Base-by-base conservation (phyloP, 495 filamentous ascomycete genomes). In the Xylaria cubensis region DNA sequence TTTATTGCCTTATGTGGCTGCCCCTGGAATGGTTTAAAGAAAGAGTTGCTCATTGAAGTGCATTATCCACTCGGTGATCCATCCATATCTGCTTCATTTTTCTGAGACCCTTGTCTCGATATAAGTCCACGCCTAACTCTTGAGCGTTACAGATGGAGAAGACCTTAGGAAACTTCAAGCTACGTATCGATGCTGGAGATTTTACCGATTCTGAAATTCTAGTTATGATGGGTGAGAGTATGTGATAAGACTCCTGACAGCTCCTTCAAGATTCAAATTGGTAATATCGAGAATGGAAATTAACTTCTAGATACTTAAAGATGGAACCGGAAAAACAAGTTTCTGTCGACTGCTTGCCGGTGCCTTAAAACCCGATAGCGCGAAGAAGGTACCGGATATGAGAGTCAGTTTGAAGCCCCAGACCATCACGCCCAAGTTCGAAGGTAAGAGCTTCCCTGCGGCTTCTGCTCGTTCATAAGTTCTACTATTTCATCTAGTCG, bases 391-490 rank as follows among this genome's bases (percentile, higher is more conserved):
- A 3, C 96, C 96, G 15, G 90, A 91, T 72, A 96, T 99, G 94
- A 94, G 92, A 86, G 96, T 99, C 78, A 94, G 91, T 86, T 95
- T 98, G 96, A 98, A 99, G 89, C 96, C 97, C 29, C 96, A 99
- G 85, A 99, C 97, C 82, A 98, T 99, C 76, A 99, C 94, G 3
- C 95, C 96, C 75, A 98, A 97, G 84, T 99, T 98, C 82, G 89
- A 92, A 74, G 70, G 70, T 72, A 4, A 58, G 69, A 64, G 4
- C 58, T 64, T 29, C 10, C 51, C n/a, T 39, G 6, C 2, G 26
- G 64, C 15, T 21, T 19, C 34, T 46, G 67, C 26, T 65, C 8
- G 29, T 39, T 19, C 13, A 17, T 12, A 55, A 36, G 44, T 21
- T 19, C 5, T 46, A 44, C 12, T 32, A 42, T 39, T 36, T 21